These are phyloP conservation scores for Herpetospermum pedunculosum DNA, from an alignment of 306 rosid genomes.

Conservation along the genomic window DNA sequence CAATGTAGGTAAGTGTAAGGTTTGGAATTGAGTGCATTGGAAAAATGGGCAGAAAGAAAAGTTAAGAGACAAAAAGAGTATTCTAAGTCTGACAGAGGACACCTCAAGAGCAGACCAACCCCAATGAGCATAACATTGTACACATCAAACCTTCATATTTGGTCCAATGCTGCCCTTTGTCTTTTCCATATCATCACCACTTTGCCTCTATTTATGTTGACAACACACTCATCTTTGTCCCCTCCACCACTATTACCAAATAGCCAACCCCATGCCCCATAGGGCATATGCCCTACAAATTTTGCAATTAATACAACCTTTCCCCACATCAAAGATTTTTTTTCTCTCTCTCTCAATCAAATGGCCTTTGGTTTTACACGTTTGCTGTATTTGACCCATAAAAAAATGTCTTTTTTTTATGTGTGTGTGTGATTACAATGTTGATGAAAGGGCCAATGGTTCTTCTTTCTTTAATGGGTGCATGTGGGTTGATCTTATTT, in stretches of 20 bases:
- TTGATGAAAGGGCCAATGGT: too few relatives aligned
- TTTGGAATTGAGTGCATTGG: too few relatives aligned
- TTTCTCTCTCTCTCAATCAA: neutral
- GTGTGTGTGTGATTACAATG: neutral
- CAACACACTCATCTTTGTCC: neutral
- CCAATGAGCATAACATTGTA: slow-evolving; percentile 1
- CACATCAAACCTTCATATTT: neutral
- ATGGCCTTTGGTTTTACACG: neutral
- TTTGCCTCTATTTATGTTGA: slow-evolving; percentile 10
- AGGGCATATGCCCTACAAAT: neutral
- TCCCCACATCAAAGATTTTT: neutral
- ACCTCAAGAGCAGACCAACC: too few relatives aligned
- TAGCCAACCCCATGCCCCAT: neutral
- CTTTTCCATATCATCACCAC: slow-evolving; percentile 1
- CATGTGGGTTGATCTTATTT: neutral
- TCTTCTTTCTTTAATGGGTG: too few relatives aligned
- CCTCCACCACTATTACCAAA: neutral
- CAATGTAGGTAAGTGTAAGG: too few relatives aligned
- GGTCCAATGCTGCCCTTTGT: slow-evolving; percentile 8
- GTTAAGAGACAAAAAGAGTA: neutral
- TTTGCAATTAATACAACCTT: neutral
- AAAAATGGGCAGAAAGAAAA: too few relatives aligned
- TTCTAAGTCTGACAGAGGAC: too few relatives aligned
- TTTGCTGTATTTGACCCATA: neutral
- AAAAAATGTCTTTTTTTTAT: neutral